Evolutionary conservation across 2,329 filamentous ascomycete species (phyloP).

Genomic region (Aureobasidium sp.): DNA sequence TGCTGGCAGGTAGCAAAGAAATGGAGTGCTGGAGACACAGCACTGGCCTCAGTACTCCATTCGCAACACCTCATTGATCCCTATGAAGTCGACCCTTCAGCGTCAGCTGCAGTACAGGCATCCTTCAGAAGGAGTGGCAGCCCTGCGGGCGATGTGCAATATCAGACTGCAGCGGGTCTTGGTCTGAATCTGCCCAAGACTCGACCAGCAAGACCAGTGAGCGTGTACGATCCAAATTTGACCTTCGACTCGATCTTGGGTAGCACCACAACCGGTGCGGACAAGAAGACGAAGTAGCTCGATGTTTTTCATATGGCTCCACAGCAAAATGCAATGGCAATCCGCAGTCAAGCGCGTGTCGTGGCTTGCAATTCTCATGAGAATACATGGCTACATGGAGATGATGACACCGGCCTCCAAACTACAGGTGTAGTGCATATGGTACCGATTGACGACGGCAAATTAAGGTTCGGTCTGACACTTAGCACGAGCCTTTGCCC

Average conservation of each 20-base stretch:
- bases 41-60: constrained; percentile 25
- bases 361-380: not conserved
- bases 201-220: constrained; percentile 24
- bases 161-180: constrained; percentile 37
- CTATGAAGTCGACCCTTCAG: constrained; percentile 10
- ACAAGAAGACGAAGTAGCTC: not conserved
- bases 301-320: not conserved
- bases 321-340: not conserved
- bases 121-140: constrained; percentile 16
- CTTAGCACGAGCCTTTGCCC: not conserved
- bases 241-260: constrained; percentile 46
- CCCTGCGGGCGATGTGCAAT: constrained; percentile 15
- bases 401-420: not conserved
- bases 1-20: constrained; percentile 60
- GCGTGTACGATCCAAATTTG: constrained; percentile 32
- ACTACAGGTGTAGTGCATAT: not conserved
- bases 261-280: constrained; percentile 5
- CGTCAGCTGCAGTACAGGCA: not conserved
- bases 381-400: not conserved
- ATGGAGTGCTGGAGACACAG: constrained; percentile 46
- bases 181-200: constrained; percentile 38
- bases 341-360: not conserved
- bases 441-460: not conserved
- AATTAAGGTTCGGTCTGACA: constrained; percentile 6
- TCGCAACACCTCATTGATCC: constrained; percentile 23